phyloP scores from a whole-genome alignment of 306 rosid genomes.

The Ormosia semicastrata region DNA sequence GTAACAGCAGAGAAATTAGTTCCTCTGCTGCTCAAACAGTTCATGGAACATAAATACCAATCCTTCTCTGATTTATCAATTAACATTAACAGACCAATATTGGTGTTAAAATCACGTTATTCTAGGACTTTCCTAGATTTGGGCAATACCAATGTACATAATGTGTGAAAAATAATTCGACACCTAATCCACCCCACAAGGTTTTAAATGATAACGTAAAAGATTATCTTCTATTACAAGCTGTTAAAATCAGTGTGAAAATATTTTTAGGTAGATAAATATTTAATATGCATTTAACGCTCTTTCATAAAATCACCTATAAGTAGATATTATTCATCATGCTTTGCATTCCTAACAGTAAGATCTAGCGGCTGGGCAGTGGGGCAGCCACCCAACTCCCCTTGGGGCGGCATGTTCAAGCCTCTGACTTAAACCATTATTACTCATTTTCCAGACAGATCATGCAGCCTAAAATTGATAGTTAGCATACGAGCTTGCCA shows the following conservation, averaged over 20 bases:
- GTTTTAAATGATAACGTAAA: not conserved
- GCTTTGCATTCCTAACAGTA: not conserved
- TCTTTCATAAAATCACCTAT: not conserved
- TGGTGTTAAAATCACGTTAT: not conserved
- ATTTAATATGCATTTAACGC: not conserved
- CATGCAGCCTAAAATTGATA: not conserved
- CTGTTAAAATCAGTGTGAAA: not conserved
- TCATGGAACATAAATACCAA: slow-evolving; percentile 34
- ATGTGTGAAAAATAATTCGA: not conserved
- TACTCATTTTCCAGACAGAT: not conserved
- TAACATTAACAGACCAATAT: slow-evolving; percentile 11
- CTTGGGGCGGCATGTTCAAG: not conserved
- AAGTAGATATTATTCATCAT: slow-evolving; percentile 2
- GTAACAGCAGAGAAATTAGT: slow-evolving; percentile 78
- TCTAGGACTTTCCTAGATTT: not conserved
- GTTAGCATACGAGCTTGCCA: not conserved
- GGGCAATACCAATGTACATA: not conserved
- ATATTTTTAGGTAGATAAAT: not conserved
- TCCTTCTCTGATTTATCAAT: slow-evolving; percentile 9
- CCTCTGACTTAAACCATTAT: not conserved
- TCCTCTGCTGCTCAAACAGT: slow-evolving; percentile 64
- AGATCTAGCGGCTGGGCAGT: not conserved
- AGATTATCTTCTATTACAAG: slow-evolving; percentile 2
- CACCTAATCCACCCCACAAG: not conserved
- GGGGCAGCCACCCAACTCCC: not conserved